A percentile compares a stretch with the other conserved stretches of the same genome.
These are phyloP conservation scores for Trichoderma oligosporum DNA, from an alignment of 2,329 filamentous ascomycete genomes.

Conservation along the genomic window DNA sequence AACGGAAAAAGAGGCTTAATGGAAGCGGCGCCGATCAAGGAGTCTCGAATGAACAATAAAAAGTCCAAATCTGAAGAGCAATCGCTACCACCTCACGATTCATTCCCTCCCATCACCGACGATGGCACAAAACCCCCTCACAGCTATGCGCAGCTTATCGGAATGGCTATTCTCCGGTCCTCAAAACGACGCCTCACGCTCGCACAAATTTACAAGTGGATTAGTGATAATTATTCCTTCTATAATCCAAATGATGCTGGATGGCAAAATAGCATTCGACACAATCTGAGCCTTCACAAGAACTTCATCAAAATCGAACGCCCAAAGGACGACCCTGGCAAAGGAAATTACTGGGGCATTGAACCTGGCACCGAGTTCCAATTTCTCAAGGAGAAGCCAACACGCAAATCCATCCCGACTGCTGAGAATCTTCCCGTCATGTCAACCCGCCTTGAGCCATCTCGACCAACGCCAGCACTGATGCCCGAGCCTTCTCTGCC, in stretches of 20 bases:
- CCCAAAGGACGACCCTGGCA: conserved; percentile 94
- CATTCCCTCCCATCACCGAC: conserved; percentile 79
- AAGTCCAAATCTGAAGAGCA: conserved; percentile 60
- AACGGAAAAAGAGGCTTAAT: conserved; percentile 60
- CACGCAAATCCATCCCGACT: conserved; percentile 53
- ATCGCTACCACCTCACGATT: conserved; percentile 63
- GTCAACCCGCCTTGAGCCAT: conserved; percentile 53
- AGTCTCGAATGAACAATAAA: conserved; percentile 63
- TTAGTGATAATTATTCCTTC: conserved; percentile 88
- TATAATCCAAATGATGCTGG: conserved; percentile 81
- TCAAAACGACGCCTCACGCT: conserved; percentile 80
- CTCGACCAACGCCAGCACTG: conserved; percentile 39
- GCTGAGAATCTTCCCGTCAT: conserved; percentile 58
- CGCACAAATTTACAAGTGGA: conserved; percentile 98
- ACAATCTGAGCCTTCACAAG: conserved; percentile 96
- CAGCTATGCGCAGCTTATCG: conserved; percentile 93
- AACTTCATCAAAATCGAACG: conserved; percentile 93
- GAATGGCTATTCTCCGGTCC: conserved; percentile 91
- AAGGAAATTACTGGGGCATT: conserved; percentile 97
- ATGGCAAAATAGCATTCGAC: conserved; percentile 98
- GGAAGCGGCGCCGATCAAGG: conserved; percentile 70
- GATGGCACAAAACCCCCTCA: conserved; percentile 85
- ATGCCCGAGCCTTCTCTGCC: conserved; percentile 48
- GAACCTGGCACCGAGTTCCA: conserved; percentile 82
- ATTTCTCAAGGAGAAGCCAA: conserved; percentile 83